Conservation (phyloP, 2,329 filamentous ascomycete genomes). For the Scopulariopsis brevicaulis region DNA sequence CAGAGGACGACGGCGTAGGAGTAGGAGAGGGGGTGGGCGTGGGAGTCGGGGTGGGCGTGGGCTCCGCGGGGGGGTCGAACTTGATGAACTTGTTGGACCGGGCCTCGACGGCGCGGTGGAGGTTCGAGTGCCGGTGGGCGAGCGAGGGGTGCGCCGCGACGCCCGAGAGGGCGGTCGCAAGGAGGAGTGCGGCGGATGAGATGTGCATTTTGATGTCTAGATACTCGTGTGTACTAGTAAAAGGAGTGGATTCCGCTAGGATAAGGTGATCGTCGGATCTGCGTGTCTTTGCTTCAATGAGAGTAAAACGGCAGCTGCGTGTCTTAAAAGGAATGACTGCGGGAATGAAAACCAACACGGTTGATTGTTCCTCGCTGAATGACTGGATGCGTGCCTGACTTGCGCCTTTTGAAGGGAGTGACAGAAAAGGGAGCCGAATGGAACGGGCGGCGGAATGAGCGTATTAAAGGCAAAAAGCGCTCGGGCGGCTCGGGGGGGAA, state of each 20-base stretch:
- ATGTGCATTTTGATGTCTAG: conserved; percentile 24
- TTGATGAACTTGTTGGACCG: conserved; percentile 3
- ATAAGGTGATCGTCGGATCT: background rate
- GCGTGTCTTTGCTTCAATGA: too few species aligned
- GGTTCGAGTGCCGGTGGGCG: conserved; percentile 19
- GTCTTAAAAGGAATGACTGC: conserved; percentile 4
- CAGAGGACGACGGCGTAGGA: background rate
- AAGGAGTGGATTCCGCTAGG: background rate
- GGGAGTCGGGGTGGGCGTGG: conserved; percentile 7
- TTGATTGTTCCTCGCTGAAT: background rate
- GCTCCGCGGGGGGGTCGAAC: background rate
- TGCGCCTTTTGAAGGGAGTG: background rate
- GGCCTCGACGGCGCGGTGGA: conserved; percentile 17
- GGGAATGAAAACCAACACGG: background rate
- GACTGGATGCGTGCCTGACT: background rate
- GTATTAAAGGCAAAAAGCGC: background rate
- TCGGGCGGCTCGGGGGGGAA: background rate
- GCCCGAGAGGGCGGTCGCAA: conserved; percentile 26
- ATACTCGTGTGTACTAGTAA: background rate
- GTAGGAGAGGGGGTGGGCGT: conserved; percentile 2
- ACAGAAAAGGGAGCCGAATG: background rate
- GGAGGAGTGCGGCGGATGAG: conserved; percentile 21
- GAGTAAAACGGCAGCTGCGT: background rate
- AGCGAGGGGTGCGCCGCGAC: conserved; percentile 26
- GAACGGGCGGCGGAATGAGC: background rate